Conservation (phyloP, 1,139 yeast species). For the Sugiyamaella japonica region DNA sequence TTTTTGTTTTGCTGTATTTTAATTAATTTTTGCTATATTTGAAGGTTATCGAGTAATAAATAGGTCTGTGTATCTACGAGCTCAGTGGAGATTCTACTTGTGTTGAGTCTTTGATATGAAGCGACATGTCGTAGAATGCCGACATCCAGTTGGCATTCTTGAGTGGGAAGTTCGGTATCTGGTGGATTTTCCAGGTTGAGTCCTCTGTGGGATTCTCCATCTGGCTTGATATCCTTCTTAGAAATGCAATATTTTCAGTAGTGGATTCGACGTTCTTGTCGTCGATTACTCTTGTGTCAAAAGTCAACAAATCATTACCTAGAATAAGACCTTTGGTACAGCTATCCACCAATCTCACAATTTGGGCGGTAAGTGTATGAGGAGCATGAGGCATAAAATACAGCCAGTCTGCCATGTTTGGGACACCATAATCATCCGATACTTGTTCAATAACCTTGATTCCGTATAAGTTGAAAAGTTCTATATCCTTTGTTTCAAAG, state of each 20-base stretch:
- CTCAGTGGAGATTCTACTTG: neutral
- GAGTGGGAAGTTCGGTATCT: constrained; percentile 28
- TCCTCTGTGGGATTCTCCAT: neutral
- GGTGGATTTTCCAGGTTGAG: constrained; percentile 22
- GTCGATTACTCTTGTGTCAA: constrained; percentile 25
- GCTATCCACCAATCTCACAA: constrained; percentile 45
- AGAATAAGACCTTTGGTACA: constrained; percentile 5
- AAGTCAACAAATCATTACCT: constrained; percentile 40
- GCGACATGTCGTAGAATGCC: constrained; percentile 41
- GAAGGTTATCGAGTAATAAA: constrained; percentile 11
- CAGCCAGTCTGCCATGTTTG: constrained; percentile 36
- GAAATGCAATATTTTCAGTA: neutral
- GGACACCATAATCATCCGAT: constrained; percentile 3
- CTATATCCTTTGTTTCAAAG: constrained; percentile 49
- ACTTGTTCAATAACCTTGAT: constrained; percentile 34
- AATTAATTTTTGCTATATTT: constrained; percentile 11
- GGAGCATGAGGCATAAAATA: constrained; percentile 79
- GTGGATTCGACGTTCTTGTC: neutral
- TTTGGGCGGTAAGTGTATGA: constrained; percentile 51
- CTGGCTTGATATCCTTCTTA: constrained; percentile 5
- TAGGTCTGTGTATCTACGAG: neutral
- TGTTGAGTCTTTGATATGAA: constrained; percentile 29
- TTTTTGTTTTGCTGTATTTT: constrained; percentile 24
- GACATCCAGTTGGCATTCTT: constrained; percentile 36
- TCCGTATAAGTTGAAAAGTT: constrained; percentile 35